These are phyloP conservation scores for Trichosporon asahii DNA, from an alignment of 1,284 basidiomycete genomes.

Conservation along the genomic window DNA sequence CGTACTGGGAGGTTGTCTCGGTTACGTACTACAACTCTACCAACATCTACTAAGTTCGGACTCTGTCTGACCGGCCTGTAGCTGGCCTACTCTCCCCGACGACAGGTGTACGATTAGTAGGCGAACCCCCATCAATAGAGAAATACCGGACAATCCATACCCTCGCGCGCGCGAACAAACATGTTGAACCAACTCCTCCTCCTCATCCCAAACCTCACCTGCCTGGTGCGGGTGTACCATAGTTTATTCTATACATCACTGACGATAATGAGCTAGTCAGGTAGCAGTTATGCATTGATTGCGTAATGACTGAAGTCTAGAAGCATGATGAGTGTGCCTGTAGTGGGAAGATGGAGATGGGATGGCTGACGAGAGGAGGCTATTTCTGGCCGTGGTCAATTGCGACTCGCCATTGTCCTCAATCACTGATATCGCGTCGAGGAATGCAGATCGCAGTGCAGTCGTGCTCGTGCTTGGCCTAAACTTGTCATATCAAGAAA, in stretches of 20 bases:
- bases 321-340: background rate
- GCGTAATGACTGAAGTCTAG: background rate
- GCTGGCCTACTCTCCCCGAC: background rate
- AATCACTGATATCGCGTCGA: too few species aligned
- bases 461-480: too few species aligned
- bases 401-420: too few species aligned
- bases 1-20: slow-evolving; percentile 61
- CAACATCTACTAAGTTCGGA: slow-evolving; percentile 6
- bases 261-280: slow-evolving; percentile 2
- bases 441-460: too few species aligned
- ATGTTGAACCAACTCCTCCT: background rate
- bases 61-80: slow-evolving; percentile 7
- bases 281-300: slow-evolving; percentile 7
- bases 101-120: slow-evolving; percentile 8
- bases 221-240: slow-evolving; percentile 7
- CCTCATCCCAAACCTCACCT: background rate
- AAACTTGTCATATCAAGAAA: too few species aligned
- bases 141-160: slow-evolving; percentile 9
- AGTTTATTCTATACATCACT: background rate
- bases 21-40: slow-evolving; percentile 38
- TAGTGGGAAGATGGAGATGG: too few species aligned
- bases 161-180: background rate
- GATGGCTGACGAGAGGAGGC: background rate
- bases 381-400: too few species aligned
- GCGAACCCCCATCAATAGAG: background rate